Evolutionary conservation across 148 eudicot genomes (phyloP).

Genomic region (Camellia lanceoleosa): DNA sequence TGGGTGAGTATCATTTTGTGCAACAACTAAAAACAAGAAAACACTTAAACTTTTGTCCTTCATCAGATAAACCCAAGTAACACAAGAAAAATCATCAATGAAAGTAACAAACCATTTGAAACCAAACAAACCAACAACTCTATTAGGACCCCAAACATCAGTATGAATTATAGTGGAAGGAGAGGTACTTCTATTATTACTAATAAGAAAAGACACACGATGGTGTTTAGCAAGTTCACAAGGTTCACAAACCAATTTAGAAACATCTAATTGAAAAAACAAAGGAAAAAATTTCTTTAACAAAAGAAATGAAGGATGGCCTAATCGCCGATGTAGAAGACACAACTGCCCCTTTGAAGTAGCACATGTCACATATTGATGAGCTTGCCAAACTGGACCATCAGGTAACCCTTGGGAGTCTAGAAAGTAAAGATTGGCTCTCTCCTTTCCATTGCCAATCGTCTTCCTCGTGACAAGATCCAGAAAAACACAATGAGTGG

Average conservation of each 20-base stretch:
- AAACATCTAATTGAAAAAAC: neutral
- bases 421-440: too few species aligned
- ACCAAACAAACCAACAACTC: too few species aligned
- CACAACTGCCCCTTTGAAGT: neutral
- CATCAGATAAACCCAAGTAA: neutral
- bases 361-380: too few species aligned
- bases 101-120: neutral
- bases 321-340: neutral
- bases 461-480: too few species aligned
- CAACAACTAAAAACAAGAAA: neutral
- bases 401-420: too few species aligned
- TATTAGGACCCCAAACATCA: neutral
- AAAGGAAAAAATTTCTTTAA: neutral
- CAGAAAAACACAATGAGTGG: too few species aligned
- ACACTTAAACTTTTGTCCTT: neutral
- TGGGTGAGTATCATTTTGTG: neutral
- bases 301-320: neutral
- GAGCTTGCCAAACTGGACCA: too few species aligned
- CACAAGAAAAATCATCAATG: neutral
- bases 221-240: conserved; percentile 8
- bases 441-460: too few species aligned
- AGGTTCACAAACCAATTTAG: neutral
- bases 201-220: neutral
- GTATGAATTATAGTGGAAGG: neutral
- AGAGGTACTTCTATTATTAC: neutral